These are phyloP conservation scores for Cynara cardunculus DNA, from an alignment of 129 eudicot genomes.

Conservation along the genomic window DNA sequence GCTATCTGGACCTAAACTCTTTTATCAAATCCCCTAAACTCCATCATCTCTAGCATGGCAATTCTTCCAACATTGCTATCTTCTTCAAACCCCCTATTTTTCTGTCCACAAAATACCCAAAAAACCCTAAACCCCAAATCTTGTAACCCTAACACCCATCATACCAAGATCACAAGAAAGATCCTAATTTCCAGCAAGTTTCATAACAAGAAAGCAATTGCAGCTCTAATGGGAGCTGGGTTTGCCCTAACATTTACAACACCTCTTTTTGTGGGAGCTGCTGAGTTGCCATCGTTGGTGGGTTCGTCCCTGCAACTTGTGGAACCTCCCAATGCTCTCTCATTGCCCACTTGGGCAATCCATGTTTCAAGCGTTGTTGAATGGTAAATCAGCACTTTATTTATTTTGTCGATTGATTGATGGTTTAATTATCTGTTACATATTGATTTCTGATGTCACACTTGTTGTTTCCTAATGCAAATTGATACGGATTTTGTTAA, in stretches of 20 bases:
- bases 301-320: conserved; percentile 38
- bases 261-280: conserved; percentile 39
- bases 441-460: not conserved
- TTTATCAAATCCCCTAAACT: not conserved
- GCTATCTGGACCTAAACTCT: conserved; percentile 8
- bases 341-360: conserved; percentile 93
- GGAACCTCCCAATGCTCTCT: conserved; percentile 92
- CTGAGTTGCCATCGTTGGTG: conserved; percentile 44
- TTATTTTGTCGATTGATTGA: not conserved
- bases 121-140: conserved; percentile 19
- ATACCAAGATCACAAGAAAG: not conserved
- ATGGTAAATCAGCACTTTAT: conserved; percentile 40
- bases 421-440: not conserved
- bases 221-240: conserved; percentile 52
- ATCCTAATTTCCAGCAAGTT: not conserved
- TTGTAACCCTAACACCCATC: conserved; percentile 10
- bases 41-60: conserved; percentile 14
- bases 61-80: conserved; percentile 22
- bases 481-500: not conserved
- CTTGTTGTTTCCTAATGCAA: not conserved
- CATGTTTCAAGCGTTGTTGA: conserved; percentile 97
- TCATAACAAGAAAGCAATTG: conserved; percentile 22
- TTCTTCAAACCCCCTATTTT: conserved; percentile 11
- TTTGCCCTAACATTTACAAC: conserved; percentile 48
- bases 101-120: not conserved